Evolutionary conservation across 768 basidiomycete species (phyloP), one percentile per base, ranked within the genome.

Genomic region (Cyclocybe aegerita): DNA sequence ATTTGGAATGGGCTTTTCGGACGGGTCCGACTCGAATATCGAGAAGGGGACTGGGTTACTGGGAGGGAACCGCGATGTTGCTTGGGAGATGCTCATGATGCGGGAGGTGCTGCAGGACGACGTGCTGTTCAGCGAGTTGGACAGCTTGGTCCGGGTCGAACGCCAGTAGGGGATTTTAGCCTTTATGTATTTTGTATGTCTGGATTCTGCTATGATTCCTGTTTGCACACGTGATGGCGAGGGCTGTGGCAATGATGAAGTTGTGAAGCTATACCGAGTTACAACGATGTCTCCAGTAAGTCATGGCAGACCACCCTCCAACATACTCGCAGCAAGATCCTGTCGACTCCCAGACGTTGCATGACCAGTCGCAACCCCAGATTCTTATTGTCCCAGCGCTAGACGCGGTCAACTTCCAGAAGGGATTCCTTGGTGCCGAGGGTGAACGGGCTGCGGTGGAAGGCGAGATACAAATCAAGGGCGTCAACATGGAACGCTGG

Each of bases 1-100:
- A 4, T 93, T 91, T 63, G 90, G 90, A n/a, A 88, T 93, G 79
- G 90, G 88, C 10, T 91, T 86, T 60, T 82, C 86, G 1, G 91
- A 91, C 62, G 76, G 80, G 38, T 83, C 81, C 7, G 87, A 90
- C 57, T 78, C 66, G 12, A 73, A 73, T 8, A 70, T 77, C 41
- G 89, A 93, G 65, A 82, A 76, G 53, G 91, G 91, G 6, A 85
- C 82, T 14, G 90, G 90, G 2, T 66, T 93, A 47, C 71, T 91
- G 31, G 88, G 83, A 46, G 85, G 85, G 7, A 78, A 86, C 62
- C 81, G 85, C 53, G 88, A 86, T 46, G 73, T 84, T 30, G 75
- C 84, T 35, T 86, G 85, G 84, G 81, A 85, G 29, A 66, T 91
- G 58, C 69, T 91, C 70, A 79, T 88, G 79, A 70, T 79, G 62